A percentile compares a stretch with the other conserved stretches of the same genome.
These are phyloP conservation scores for Colletotrichum sp. DNA, from an alignment of 2,329 filamentous ascomycete genomes.

Conservation along the genomic window DNA sequence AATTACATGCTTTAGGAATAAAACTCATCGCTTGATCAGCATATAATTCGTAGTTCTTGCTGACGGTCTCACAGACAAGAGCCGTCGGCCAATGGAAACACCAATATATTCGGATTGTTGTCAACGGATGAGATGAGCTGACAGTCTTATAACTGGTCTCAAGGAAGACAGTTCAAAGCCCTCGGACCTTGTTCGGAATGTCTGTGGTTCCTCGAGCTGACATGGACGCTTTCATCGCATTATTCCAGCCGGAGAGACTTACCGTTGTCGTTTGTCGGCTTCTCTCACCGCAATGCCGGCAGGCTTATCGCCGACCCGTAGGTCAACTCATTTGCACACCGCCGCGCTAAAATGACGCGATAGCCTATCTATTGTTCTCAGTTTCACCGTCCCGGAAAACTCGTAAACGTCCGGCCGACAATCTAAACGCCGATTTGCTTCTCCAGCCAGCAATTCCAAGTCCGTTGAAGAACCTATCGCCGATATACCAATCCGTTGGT, in stretches of 20 bases:
- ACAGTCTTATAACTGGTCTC: not conserved
- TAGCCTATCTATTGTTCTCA: not conserved
- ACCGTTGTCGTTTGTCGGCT: not conserved
- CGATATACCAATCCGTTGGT: not conserved
- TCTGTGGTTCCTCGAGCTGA: not conserved
- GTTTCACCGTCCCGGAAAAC: not conserved
- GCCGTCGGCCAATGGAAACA: not conserved
- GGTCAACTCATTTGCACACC: not conserved
- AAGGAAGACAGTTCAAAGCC: not conserved
- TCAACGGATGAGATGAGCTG: not conserved
- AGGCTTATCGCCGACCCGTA: not conserved
- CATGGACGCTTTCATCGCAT: not conserved
- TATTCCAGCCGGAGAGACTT: not conserved
- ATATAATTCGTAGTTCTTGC: not conserved
- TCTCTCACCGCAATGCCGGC: not conserved
- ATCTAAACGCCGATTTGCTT: not conserved
- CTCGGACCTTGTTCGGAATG: not conserved
- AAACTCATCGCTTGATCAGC: not conserved
- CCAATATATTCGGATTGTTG: not conserved
- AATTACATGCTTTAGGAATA: not conserved
- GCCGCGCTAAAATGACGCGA: not conserved
- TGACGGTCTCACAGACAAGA: not conserved
- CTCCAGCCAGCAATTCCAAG: not conserved
- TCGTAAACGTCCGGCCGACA: not conserved
- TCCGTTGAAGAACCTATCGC: not conserved